Base-by-base conservation (phyloP, 257 asterid genomes). In the Solanum phureja region DNA sequence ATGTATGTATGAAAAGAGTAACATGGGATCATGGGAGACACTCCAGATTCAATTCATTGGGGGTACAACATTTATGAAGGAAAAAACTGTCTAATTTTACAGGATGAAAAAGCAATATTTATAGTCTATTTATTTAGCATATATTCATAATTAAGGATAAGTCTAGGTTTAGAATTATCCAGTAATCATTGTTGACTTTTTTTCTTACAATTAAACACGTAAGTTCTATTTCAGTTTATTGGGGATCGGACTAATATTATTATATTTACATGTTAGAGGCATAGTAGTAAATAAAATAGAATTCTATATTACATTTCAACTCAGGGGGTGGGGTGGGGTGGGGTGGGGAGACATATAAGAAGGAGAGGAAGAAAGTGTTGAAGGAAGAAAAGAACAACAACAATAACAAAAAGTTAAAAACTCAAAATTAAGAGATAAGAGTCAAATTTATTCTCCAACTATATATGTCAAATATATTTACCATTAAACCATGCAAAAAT, bases 11-110 rank as follows among this genome's bases (percentile, higher is more conserved):
- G 27, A 7, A 46, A 42, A 77, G 37, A 79, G 85, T 42, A 46
- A 79, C 38, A 79, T 79, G 85, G 66, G 85, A 79, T 79, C 64
- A 79, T 79, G 84, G 84, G 84, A 74, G 60, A 79, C 85, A 79
- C 38, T 42, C 62, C 62, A 77, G 62, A 42, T 42, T 77, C n/a
- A 42, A 24, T 44, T 79, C 13, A 44, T 27, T 79, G 35, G 18
- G 38, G 27, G 27, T 62, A 27, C 66, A 79, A 44, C 9, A 44
- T 79, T 27, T 46, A 29, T 79, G 85, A 27, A 44, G 46, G 19
- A 40, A 18, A 16, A 49, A 52, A 11, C 5, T 3, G 35, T 7
- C 5, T 23, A 23, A n/a, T 11, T 40, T 52, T 52, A 52, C 62
- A 52, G n/a, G 62, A 52, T 52, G 62, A 52, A 52, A 52, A 52